Conservation (phyloP, 768 basidiomycete species). For the Porphyrellus cyaneotinctus region DNA sequence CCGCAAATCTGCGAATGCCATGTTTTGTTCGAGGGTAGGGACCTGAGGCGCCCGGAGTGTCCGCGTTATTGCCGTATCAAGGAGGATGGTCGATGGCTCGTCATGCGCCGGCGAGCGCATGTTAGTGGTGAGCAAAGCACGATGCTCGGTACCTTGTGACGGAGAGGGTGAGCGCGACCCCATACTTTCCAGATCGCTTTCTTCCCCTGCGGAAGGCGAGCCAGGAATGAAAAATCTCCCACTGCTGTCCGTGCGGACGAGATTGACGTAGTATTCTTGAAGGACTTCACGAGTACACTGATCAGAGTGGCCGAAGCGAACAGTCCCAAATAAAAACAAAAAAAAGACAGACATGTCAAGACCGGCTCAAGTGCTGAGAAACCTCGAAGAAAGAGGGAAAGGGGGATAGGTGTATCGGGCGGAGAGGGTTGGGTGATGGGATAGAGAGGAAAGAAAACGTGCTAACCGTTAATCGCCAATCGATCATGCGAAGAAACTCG, state of each 20-base stretch:
- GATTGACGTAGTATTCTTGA: slow-evolving; percentile 91
- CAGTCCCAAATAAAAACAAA: not conserved
- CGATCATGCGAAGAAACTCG: slow-evolving; percentile 87
- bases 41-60: slow-evolving; percentile 45
- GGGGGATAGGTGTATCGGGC: not conserved
- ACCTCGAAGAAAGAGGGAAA: not conserved
- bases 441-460: slow-evolving; percentile 24
- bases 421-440: slow-evolving; percentile 9
- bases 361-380: slow-evolving; percentile 12
- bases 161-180: slow-evolving; percentile 54
- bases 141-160: slow-evolving; percentile 23
- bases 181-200: slow-evolving; percentile 54
- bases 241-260: slow-evolving; percentile 78
- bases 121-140: slow-evolving; percentile 25
- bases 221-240: slow-evolving; percentile 54
- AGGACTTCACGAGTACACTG: slow-evolving; percentile 89
- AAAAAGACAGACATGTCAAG: slow-evolving; percentile 20
- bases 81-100: slow-evolving; percentile 36
- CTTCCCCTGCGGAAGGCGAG: slow-evolving; percentile 39
- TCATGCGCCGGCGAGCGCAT: slow-evolving; percentile 24
- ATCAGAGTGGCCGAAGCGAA: slow-evolving; percentile 4
- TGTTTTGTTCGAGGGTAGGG: slow-evolving; percentile 78
- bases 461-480: slow-evolving; percentile 92
- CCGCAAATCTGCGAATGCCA: slow-evolving; percentile 73
- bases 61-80: slow-evolving; percentile 35